Evolutionary conservation across 345 rosid genomes (phyloP).

Genomic region (Rhodamnia argentea): DNA sequence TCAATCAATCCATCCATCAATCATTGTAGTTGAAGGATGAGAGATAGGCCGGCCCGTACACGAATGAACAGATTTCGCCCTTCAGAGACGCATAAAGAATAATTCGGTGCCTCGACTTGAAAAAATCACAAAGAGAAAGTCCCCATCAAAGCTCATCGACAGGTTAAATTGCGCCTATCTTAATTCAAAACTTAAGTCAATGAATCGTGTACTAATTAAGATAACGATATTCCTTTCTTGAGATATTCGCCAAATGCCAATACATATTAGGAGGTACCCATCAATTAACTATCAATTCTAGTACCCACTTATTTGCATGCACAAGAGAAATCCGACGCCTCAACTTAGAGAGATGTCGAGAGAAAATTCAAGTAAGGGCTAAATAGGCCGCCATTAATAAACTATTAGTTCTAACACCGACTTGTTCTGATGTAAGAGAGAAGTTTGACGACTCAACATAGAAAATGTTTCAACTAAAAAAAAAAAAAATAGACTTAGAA

Average conservation of each 20-base stretch:
- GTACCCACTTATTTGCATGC: neutral
- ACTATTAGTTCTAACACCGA: neutral
- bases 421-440: too few species aligned
- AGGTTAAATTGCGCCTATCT: neutral
- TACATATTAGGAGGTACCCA: fast-evolving
- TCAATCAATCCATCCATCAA: neutral
- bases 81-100: neutral
- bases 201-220: neutral
- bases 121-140: neutral
- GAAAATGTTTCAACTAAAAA: neutral
- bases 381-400: neutral
- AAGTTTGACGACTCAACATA: neutral
- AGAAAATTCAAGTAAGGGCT: neutral
- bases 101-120: neutral
- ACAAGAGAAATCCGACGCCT: neutral
- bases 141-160: neutral
- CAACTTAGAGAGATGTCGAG: neutral
- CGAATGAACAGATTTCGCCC: neutral
- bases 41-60: neutral
- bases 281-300: neutral
- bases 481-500: neutral
- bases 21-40: neutral
- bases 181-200: neutral
- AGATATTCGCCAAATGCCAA: neutral
- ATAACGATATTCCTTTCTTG: neutral